phyloP scores from a whole-genome alignment of 768 basidiomycete species.

The Pleurotus cornucopiae region DNA sequence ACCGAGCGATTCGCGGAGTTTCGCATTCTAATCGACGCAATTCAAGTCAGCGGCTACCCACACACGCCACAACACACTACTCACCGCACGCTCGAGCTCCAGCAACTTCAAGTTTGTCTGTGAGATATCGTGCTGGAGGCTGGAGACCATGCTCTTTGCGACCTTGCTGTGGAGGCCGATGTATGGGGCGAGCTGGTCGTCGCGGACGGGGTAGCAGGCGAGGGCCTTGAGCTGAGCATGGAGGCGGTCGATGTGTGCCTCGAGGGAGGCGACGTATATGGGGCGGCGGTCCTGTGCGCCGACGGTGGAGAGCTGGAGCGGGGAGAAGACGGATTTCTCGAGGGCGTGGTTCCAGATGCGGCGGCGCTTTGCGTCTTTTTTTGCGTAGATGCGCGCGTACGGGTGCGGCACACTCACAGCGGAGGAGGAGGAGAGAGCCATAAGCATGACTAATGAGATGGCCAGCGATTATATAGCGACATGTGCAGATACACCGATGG shows the following conservation, averaged over 20 bases:
- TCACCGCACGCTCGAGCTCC: conserved; percentile 66
- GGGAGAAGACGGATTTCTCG: conserved; percentile 66
- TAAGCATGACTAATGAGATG: no score
- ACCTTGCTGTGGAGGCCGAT: conserved; percentile 74
- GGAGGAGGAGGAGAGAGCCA: no score
- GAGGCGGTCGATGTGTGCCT: conserved; percentile 66
- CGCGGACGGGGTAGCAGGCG: conserved; percentile 52
- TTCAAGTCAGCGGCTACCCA: no score
- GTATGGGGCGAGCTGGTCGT: conserved; percentile 55
- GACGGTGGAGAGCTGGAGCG: conserved; percentile 67
- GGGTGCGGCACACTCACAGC: conserved; percentile 46
- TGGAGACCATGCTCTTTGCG: conserved; percentile 73
- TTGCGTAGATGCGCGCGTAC: conserved; percentile 65
- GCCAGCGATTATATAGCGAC: no score
- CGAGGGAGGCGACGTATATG: conserved; percentile 69
- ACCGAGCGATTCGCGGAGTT: no score
- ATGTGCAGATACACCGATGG: not conserved
- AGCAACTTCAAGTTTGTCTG: conserved; percentile 58
- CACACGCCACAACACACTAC: conserved; percentile 15
- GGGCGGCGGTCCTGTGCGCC: conserved; percentile 68
- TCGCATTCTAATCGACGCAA: no score
- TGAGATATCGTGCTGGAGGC: conserved; percentile 62
- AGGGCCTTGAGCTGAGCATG: conserved; percentile 55
- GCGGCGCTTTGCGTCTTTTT: conserved; percentile 62
- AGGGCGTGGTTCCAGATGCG: conserved; percentile 78